Evolutionary conservation across 1,139 yeast genomes (phyloP).

Genomic region (Saccharomyces pastorianus): DNA sequence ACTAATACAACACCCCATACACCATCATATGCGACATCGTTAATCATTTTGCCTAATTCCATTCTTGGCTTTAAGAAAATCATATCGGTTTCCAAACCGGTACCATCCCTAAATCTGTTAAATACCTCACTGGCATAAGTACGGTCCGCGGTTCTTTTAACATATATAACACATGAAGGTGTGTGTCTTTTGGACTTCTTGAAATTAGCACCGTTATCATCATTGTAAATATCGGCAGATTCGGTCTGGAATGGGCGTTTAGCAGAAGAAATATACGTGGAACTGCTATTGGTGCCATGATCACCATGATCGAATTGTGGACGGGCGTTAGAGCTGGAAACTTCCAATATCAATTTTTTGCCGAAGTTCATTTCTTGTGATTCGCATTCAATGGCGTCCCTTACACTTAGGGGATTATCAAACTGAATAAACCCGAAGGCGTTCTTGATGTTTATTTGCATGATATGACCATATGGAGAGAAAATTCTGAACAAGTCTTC

Average conservation of each 20-base stretch:
- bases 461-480: conserved; percentile 62
- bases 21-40: conserved; percentile 78
- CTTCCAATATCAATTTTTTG: conserved; percentile 59
- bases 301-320: conserved; percentile 33
- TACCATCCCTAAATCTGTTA: conserved; percentile 42
- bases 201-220: conserved; percentile 17
- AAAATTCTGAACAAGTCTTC: conserved; percentile 66
- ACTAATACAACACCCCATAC: conserved; percentile 63
- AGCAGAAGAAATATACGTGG: conserved; percentile 31
- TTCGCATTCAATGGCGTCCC: conserved; percentile 62
- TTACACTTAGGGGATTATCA: conserved; percentile 53
- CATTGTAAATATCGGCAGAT: conserved; percentile 26
- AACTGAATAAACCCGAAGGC: conserved; percentile 85
- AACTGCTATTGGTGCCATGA: conserved; percentile 30
- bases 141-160: conserved; percentile 57
- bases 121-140: conserved; percentile 51
- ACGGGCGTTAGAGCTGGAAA: conserved; percentile 54
- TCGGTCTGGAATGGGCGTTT: conserved; percentile 30
- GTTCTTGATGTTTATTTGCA: conserved; percentile 68
- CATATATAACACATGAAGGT: conserved; percentile 59
- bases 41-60: conserved; percentile 48
- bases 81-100: conserved; percentile 43
- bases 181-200: conserved; percentile 31
- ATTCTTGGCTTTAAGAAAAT: conserved; percentile 44
- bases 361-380: conserved; percentile 55